Base-by-base conservation (phyloP, 2,329 filamentous ascomycete species). In the Claviceps spartinae region DNA sequence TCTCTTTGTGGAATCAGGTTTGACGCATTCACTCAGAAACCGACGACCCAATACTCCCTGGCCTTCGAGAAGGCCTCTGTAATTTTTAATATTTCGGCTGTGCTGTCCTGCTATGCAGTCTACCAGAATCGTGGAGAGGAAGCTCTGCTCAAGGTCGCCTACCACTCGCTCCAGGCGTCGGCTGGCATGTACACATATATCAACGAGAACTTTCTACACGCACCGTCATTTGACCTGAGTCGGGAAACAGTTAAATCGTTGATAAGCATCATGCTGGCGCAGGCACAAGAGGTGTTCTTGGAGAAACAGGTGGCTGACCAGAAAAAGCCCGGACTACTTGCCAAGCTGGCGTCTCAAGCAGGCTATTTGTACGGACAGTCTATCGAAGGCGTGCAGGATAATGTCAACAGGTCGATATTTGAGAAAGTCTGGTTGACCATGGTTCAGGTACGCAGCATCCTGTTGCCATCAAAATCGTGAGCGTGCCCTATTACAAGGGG, bases 171-270 rank as follows among this genome's bases (percentile, higher is more conserved):
- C 72, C 93, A 98, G 68, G 93, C 93, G 42, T 90, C 91, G 7
- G 93, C 93, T 9, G 93, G 93, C 72, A 98, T 98, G 93, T 98
- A 97, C 68, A 97, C 91, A 50, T 98, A 98, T 63, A 98, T 98
- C 72, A 98, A 98, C 69, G 93, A 98, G 71, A 98, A 98, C 71
- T 98, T 98, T 66, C 74, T 98, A 38, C 93, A 98, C 63, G 93
- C 93, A 1, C 93, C 94, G 0, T 96, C 90, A 8, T 90, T 88
- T n/a, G 93, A 98, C 63, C 71, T 98, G 47, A 97, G 90, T 66
- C 76, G 93, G 55, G 91, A 98, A 49, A 98, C 93, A 0, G 88
- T 98, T 62, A 96, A 96, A 71, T 89, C 88, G 0, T 70, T 98
- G 58, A 97, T 98, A 64, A 80, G 84, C 49, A 81, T 98, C 54